Base-by-base conservation (phyloP, 2,329 filamentous ascomycete species). In the Raffaelea albimanens region DNA sequence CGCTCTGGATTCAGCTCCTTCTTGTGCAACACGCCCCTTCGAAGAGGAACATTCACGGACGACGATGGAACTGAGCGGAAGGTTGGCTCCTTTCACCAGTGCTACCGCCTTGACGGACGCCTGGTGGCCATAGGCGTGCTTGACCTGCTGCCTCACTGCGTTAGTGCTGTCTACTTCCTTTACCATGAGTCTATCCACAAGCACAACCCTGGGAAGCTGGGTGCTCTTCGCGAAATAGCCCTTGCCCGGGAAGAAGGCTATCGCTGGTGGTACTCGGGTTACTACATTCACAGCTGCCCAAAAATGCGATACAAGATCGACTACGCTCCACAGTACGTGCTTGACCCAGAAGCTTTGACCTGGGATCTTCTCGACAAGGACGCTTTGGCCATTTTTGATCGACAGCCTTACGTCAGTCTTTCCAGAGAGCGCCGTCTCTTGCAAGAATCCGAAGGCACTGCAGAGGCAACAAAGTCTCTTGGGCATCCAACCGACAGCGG, bases 281-380 rank as follows among this genome's bases (percentile, higher is more conserved):
- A 81, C 63, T 93, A 91, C 57, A 91, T 93, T 50, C 85, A 90
- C 61, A 80, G 69, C 47, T 91, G 86, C 57, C 72, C 76, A 46
- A 93, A 93, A 68, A 91, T 93, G 87, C 73, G 74, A 56, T 93
- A 93, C 69, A 93, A 93, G 68, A 83, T 82, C 49, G 83, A 89
- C 58, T 93, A 86, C 61, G 70, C 73, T 11, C 86, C 85, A 2
- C 84, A 88, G 58, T 78, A 82, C 57, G 73, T 93, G 11, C 71
- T 91, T 11, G 83, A 90, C 53, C 83, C 84, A 0, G 76, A 81
- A 52, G 74, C 72, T 0, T 69, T 82, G 52, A 60, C 65, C 9
- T 88, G 84, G 83, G 69, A 82, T 52, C 66, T 68, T 0, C 60
- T 87, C 19, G 73, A 81, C 53, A 64, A 70, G 33, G 64, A 69